Conservation (phyloP, 2,329 filamentous ascomycete genomes). For the Didymella pomorum region DNA sequence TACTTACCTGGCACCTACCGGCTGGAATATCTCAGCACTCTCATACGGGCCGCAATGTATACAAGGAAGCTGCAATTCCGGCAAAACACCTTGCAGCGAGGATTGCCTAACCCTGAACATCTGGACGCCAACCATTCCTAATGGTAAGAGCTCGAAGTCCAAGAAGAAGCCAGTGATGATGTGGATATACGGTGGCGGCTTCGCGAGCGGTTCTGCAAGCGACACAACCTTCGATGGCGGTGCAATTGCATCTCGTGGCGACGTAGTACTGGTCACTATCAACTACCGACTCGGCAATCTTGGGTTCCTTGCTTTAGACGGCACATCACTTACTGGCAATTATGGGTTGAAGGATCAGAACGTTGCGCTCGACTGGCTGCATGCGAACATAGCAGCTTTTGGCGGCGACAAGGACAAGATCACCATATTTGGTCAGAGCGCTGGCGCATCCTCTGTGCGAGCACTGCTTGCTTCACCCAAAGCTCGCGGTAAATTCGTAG, state of each 20-base stretch:
- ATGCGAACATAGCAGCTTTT: slow-evolving; percentile 49
- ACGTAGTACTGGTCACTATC: slow-evolving; percentile 55
- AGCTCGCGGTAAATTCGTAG: slow-evolving; percentile 58
- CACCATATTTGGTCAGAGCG: slow-evolving; percentile 51
- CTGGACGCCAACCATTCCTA: slow-evolving; percentile 52
- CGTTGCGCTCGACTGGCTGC: slow-evolving; percentile 60
- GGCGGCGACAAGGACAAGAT: slow-evolving; percentile 48
- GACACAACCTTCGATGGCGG: slow-evolving; percentile 58
- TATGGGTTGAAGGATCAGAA: slow-evolving; percentile 61
- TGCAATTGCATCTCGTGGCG: slow-evolving; percentile 56
- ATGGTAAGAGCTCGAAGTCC: slow-evolving; percentile 17
- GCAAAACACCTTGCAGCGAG: slow-evolving; percentile 44
- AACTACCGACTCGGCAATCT: slow-evolving; percentile 54
- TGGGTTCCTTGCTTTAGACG: slow-evolving; percentile 47
- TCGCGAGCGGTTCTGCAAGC: slow-evolving; percentile 53
- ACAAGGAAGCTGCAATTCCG: slow-evolving; percentile 45
- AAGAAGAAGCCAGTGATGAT: slow-evolving; percentile 57
- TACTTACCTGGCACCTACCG: slow-evolving; percentile 44
- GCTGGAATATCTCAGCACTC: slow-evolving; percentile 47
- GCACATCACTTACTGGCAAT: slow-evolving; percentile 59
- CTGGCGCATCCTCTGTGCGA: slow-evolving; percentile 52
- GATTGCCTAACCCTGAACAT: slow-evolving; percentile 58
- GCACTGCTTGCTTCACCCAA: slow-evolving; percentile 60
- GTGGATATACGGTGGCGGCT: slow-evolving; percentile 58
- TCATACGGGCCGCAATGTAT: slow-evolving; percentile 52